phyloP scores from a whole-genome alignment of 176 grass and related monocot species.

The Oryza glaberrima region DNA sequence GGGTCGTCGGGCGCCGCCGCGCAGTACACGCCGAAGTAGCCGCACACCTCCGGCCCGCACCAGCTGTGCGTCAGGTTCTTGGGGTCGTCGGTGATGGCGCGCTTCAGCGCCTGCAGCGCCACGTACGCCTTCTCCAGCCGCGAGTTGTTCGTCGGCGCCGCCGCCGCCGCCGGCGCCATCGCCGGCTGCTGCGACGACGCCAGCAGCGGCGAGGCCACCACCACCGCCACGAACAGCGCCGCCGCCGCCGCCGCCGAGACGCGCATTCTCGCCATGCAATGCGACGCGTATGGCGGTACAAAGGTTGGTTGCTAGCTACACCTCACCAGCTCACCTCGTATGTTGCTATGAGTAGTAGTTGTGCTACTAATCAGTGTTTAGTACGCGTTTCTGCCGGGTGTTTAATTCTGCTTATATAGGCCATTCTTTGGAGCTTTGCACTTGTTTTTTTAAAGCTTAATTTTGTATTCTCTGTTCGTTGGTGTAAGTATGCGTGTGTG shows the following conservation, averaged over 20 bases:
- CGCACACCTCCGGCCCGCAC: constrained; percentile 79
- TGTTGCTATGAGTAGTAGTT: background rate
- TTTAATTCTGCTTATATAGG: constrained; percentile 67
- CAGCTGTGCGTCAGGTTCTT: constrained; percentile 69
- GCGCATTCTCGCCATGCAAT: constrained; percentile 25
- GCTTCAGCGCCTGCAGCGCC: constrained; percentile 83
- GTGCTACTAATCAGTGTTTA: constrained; percentile 28
- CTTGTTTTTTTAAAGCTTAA: background rate
- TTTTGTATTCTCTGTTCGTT: constrained; percentile 27
- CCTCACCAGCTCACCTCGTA: background rate
- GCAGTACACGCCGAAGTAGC: constrained; percentile 81
- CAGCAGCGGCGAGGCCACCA: constrained; percentile 36
- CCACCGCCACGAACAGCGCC: constrained; percentile 30
- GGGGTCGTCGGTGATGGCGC: constrained; percentile 77
- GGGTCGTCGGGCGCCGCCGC: constrained; percentile 69
- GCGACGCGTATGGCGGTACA: constrained; percentile 13
- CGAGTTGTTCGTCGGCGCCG: constrained; percentile 54
- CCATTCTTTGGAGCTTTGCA: background rate
- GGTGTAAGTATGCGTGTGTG: constrained; percentile 30
- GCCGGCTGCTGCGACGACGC: constrained; percentile 59
- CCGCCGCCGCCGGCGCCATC: background rate
- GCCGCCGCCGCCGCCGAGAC: constrained; percentile 23
- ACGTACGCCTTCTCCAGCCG: constrained; percentile 69
- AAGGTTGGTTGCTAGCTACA: constrained; percentile 7
- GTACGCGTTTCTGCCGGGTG: constrained; percentile 39